Evolutionary conservation across 2,329 filamentous ascomycete species (phyloP).

Genomic region (Huntiella omanensis): DNA sequence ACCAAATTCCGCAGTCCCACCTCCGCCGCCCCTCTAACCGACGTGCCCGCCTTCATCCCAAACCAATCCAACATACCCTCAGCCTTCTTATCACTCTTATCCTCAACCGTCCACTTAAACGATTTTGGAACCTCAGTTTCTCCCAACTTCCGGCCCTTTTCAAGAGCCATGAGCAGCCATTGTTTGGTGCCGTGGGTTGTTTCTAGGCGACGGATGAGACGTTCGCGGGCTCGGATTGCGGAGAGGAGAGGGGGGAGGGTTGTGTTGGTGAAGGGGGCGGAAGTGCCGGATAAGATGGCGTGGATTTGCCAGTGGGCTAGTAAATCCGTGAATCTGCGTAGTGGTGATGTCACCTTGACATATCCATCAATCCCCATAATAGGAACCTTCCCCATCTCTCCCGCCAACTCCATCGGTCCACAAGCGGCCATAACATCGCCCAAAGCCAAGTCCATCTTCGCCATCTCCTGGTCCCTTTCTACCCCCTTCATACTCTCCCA

Average conservation of each 20-base stretch:
- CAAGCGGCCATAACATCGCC: slow-evolving; percentile 13
- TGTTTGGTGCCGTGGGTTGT: slow-evolving; percentile 26
- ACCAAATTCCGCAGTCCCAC: slow-evolving; percentile 24
- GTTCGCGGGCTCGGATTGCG: slow-evolving; percentile 33
- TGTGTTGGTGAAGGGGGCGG: background rate
- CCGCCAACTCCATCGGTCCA: slow-evolving; percentile 33
- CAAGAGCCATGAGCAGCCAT: slow-evolving; percentile 40
- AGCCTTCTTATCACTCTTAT: slow-evolving; percentile 19
- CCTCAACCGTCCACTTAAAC: slow-evolving; percentile 29
- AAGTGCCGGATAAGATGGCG: slow-evolving; percentile 19
- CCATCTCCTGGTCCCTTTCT: slow-evolving; percentile 10
- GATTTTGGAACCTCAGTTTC: slow-evolving; percentile 28
- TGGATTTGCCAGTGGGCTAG: slow-evolving; percentile 50
- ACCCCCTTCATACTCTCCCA: background rate
- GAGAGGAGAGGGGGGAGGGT: slow-evolving; percentile 21
- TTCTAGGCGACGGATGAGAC: slow-evolving; percentile 26
- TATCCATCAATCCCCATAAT: slow-evolving; percentile 41
- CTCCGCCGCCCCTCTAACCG: slow-evolving; percentile 20
- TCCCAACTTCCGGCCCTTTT: slow-evolving; percentile 38
- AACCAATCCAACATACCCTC: slow-evolving; percentile 32
- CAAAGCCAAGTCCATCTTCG: slow-evolving; percentile 17
- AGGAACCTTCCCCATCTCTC: slow-evolving; percentile 34
- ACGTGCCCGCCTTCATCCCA: slow-evolving; percentile 19
- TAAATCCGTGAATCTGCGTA: slow-evolving; percentile 45
- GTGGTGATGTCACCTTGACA: slow-evolving; percentile 43